phyloP scores from a whole-genome alignment of 176 grass and related monocot species.

The Pharus latifolius region DNA sequence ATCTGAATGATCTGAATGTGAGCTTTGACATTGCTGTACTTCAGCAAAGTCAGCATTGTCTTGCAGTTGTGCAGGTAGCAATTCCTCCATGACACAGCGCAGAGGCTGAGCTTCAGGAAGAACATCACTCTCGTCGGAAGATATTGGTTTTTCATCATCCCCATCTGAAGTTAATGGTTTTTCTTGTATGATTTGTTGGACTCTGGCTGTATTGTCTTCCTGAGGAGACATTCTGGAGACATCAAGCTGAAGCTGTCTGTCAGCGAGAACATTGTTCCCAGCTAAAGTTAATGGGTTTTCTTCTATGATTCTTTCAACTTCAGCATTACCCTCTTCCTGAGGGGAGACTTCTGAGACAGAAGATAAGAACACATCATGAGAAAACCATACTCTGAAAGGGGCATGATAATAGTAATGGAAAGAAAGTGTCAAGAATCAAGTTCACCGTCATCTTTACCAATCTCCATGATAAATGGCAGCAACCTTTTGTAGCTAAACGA shows the following conservation, averaged over 20 bases:
- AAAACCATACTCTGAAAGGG: not conserved
- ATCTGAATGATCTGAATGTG: not conserved
- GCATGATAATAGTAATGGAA: too few relatives aligned
- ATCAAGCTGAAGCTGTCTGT: not conserved
- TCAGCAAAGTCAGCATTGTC: constrained; percentile 20
- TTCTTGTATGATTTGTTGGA: constrained; percentile 6
- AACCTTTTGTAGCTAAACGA: constrained; percentile 87
- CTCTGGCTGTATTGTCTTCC: not conserved
- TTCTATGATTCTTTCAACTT: not conserved
- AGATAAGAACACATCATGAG: constrained; percentile 17
- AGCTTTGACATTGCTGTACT: constrained; percentile 11
- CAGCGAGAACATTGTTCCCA: not conserved
- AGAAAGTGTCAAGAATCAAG: not conserved
- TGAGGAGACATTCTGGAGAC: constrained; percentile 10
- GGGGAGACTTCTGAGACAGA: not conserved
- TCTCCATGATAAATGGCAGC: constrained; percentile 77
- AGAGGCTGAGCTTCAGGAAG: constrained; percentile 6
- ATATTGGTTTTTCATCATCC: not conserved
- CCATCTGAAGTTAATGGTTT: not conserved
- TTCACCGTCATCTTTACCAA: constrained; percentile 29
- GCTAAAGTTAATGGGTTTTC: not conserved
- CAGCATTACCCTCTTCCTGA: not conserved
- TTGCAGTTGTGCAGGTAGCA: constrained; percentile 8
- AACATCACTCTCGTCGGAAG: not conserved
- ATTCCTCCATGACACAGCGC: not conserved